Base-by-base conservation (phyloP, 169 alveolate species). In the Plasmodium fragile region DNA sequence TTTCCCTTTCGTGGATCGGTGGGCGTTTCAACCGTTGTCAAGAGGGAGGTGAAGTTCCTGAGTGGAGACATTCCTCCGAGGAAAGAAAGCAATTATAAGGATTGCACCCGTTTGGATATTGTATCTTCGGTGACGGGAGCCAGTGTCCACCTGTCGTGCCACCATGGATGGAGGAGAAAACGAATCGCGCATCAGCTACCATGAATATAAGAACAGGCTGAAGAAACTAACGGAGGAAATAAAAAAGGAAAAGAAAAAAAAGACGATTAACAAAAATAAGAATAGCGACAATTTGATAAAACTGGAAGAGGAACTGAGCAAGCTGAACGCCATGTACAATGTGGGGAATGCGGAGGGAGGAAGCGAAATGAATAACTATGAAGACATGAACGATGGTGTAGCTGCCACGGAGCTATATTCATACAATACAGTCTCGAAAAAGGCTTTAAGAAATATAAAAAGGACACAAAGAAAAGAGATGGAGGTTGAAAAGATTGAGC, bases 211-310 rank as follows among this genome's bases (percentile, higher is more conserved):
- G 39, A 75, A 72, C 75, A 75, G 89, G 22, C 16, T 87, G 81
- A 87, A 87, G 52, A 87, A 87, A 87, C 16, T 87, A 11, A 78
- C 89, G 22, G 93, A 87, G 30, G 93, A 87, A 78, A 59, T 87
- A 87, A 87, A 77, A 78, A 87, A 78, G 49, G 93, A 87, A 69
- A 78, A 41, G 34, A 81, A 81, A 81, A 87, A 87, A 87, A 87
- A 87, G 36, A 87, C 78, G n/a, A 77, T 34, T 78, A 43, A 71
- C 69, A 87, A 85, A 55, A 55, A 55, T 87, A 87, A 87, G 39
- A 43, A 87, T 11, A 87, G 39, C 41, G 89, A 87, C 28, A 78
- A 78, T 53, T 78, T 87, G 52, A 55, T 49, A 28, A 87, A 78
- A 32, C 72, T 87, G 18, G 90, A 87, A 78, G 93, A 87, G 28